Base-by-base conservation (phyloP, 148 eudicot genomes). In the Oxyria digyna region DNA sequence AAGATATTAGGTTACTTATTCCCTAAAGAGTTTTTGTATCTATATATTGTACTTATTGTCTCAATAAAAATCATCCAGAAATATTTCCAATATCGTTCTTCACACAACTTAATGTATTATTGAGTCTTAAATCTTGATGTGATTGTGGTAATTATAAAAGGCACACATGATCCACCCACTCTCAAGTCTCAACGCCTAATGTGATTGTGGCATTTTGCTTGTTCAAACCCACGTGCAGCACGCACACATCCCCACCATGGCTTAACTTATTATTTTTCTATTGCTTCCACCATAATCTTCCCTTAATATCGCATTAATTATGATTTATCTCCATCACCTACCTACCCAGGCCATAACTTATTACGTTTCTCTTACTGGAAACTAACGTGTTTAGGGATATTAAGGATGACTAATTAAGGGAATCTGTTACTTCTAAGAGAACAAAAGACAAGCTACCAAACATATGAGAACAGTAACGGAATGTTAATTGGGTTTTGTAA, bases 191-290 rank as follows among this genome's bases (percentile, higher is more conserved):
- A 46, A n/a, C 52, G 52, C 52, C 52, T 46, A 46, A 8, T n/a
- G n/a, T n/a, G n/a, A n/a, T 46, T 46, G 52, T 6, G 2, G 52
- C 52, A 46, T 35, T 35, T 6, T 35, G 6, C 3, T 35, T 57
- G 9, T 57, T 57, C 64, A 26, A n/a, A 57, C 35, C 65, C 65
- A 59, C 65, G 65, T 59, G 65, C 65, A 59, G 65, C 65, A 59
- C 65, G 65, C 33, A 26, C 11, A 54, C n/a, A 11, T 3, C 7
- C 63, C n/a, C 8, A 4, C 35, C 31, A 1, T 48, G 1, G 21
- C 7, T 7, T 26, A 0, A 23, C 32, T 54, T 3, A 3, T 9
- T 11, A n/a, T n/a, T n/a, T n/a, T n/a, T 54, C 27, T 54, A 3
- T 54, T 54, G 62, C 63, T 55, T 55, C n/a, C 33, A 55, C 4